Conservation (phyloP, 495 filamentous ascomycete species). For the Hapsidospora chrysogenum region DNA sequence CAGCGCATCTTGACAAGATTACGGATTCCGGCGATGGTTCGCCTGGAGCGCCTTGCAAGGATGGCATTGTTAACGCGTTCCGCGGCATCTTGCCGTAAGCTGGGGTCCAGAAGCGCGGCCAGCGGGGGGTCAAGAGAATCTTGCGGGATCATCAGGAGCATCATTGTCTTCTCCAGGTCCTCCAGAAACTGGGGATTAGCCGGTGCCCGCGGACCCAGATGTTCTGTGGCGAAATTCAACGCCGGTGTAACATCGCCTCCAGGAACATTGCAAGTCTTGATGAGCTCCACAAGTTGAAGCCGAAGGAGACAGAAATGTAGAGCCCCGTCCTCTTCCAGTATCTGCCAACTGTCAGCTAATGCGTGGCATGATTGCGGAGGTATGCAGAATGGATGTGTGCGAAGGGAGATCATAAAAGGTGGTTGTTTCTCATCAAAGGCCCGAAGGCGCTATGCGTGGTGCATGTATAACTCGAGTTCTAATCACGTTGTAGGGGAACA, state of each 20-base stretch:
- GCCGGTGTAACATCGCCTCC: conserved; percentile 66
- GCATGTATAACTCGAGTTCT: conserved; percentile 83
- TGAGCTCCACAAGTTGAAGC: conserved; percentile 83
- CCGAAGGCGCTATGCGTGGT: conserved; percentile 91
- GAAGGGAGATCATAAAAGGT: conserved; percentile 6
- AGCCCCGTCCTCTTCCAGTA: conserved; percentile 67
- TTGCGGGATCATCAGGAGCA: conserved; percentile 71
- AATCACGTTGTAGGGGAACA: conserved; percentile 47
- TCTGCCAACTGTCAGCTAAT: no score
- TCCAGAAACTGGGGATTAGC: conserved; percentile 66
- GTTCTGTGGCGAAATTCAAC: conserved; percentile 69
- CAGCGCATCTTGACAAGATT: conserved; percentile 63
- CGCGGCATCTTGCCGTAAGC: conserved; percentile 67
- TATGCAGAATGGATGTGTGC: neutral
- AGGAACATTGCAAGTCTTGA: conserved; percentile 52
- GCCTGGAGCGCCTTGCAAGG: conserved; percentile 47
- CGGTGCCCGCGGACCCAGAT: conserved; percentile 75
- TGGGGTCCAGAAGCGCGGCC: conserved; percentile 57
- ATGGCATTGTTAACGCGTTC: conserved; percentile 77
- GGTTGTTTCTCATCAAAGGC: conserved; percentile 81
- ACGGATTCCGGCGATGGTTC: conserved; percentile 64
- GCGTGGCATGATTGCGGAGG: no score
- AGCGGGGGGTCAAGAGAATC: conserved; percentile 57
- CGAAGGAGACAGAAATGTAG: conserved; percentile 85
- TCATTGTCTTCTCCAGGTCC: conserved; percentile 85